phyloP scores from a whole-genome alignment of 2,329 filamentous ascomycete genomes.

The Arthrobotrys pseudoclavata region DNA sequence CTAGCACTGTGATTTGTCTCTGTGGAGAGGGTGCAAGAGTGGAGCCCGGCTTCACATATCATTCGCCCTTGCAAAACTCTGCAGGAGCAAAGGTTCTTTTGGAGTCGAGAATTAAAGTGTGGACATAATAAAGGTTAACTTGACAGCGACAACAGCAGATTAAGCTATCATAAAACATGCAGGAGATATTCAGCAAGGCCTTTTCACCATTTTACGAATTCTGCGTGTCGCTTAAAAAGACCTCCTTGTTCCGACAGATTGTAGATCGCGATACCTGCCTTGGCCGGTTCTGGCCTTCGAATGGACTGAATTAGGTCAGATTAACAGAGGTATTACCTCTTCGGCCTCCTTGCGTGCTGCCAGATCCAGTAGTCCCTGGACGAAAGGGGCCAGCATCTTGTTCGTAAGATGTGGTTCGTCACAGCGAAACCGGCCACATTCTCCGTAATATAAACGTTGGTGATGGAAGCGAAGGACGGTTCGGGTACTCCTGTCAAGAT shows the following conservation, averaged over 20 bases:
- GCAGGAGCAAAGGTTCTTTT: constrained; percentile 45
- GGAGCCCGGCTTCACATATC: constrained; percentile 12
- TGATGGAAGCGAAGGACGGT: constrained; percentile 22
- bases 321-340: constrained; percentile 45
- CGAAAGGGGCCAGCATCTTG: constrained; percentile 40
- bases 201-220: constrained; percentile 44
- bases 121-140: constrained; percentile 52
- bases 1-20: constrained; percentile 20
- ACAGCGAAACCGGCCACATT: constrained; percentile 33
- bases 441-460: constrained; percentile 29
- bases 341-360: constrained; percentile 45
- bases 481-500: constrained; percentile 33
- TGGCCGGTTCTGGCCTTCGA: constrained; percentile 39
- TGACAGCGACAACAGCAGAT: constrained; percentile 53
- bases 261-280: constrained; percentile 39
- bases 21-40: constrained; percentile 23
- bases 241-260: constrained; percentile 38
- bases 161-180: constrained; percentile 43
- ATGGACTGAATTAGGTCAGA: constrained; percentile 42
- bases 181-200: constrained; percentile 47
- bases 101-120: constrained; percentile 53
- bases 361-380: constrained; percentile 49
- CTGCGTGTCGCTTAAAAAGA: constrained; percentile 49
- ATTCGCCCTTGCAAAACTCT: constrained; percentile 34
- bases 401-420: constrained; percentile 41